phyloP scores from a whole-genome alignment of 2,329 filamentous ascomycete species.

The Arthroderma sp. region DNA sequence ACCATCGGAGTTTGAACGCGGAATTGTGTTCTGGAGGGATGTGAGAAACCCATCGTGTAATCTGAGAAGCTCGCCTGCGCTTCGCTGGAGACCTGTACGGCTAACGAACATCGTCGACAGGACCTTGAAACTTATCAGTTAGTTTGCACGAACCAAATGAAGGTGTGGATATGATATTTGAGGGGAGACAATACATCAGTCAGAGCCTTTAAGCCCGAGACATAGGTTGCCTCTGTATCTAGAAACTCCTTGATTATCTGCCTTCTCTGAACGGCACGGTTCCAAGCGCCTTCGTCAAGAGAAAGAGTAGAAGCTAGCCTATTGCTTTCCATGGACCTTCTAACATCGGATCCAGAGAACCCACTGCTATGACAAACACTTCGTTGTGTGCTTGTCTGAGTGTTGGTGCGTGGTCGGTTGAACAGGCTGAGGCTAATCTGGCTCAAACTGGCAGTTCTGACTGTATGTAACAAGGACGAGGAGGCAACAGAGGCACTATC shows the following conservation, averaged over 20 bases:
- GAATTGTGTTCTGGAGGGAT: constrained; percentile 58
- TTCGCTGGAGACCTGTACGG: constrained; percentile 61
- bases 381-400: constrained; percentile 44
- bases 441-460: constrained; percentile 71
- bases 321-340: constrained; percentile 47
- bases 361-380: constrained; percentile 37
- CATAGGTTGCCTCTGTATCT: constrained; percentile 74
- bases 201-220: constrained; percentile 73
- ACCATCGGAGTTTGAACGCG: constrained; percentile 18
- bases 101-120: constrained; percentile 63
- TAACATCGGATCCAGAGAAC: constrained; percentile 53
- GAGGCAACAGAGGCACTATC: constrained; percentile 55
- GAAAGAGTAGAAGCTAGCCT: constrained; percentile 30
- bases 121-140: constrained; percentile 36
- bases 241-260: constrained; percentile 76
- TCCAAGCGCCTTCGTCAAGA: constrained; percentile 55
- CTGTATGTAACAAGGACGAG: constrained; percentile 62
- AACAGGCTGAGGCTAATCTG: constrained; percentile 58
- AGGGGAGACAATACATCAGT: constrained; percentile 52
- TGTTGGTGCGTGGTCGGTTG: constrained; percentile 45
- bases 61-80: constrained; percentile 64
- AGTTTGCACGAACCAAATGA: background rate
- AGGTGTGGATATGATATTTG: background rate
- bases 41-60: constrained; percentile 71
- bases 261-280: constrained; percentile 60